Percentiles rank a stretch among this genome's conserved stretches.
Evolutionary conservation across 2,329 filamentous ascomycete genomes (phyloP).

Genomic region (Alternaria sp.): DNA sequence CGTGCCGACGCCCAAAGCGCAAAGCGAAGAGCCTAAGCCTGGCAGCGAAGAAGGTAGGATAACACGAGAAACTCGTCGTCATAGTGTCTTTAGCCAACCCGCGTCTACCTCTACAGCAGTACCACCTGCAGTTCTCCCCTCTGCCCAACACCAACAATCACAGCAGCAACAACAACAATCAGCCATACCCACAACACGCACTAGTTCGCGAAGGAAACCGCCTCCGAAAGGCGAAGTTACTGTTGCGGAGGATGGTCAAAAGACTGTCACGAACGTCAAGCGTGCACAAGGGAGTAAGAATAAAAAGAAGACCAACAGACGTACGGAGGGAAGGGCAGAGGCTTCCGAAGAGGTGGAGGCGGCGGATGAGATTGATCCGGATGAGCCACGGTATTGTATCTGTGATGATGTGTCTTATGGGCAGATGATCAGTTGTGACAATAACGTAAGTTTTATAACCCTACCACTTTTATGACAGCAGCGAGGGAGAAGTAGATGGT

Average conservation of each 20-base stretch:
- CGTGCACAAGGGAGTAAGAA: conserved; percentile 61
- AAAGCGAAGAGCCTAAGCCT: conserved; percentile 57
- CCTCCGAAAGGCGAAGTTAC: conserved; percentile 77
- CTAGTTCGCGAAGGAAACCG: conserved; percentile 68
- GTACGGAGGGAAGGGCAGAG: conserved; percentile 16
- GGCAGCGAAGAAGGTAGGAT: conserved; percentile 46
- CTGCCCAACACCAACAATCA: not conserved
- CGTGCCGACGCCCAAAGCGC: conserved; percentile 54
- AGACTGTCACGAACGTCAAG: conserved; percentile 74
- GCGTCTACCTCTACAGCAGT: conserved; percentile 17
- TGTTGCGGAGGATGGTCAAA: conserved; percentile 65
- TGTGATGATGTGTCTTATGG: conserved; percentile 84
- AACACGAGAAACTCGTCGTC: conserved; percentile 53
- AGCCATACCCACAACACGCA: conserved; percentile 51
- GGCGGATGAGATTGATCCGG: conserved; percentile 68
- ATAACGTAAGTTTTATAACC: conserved; percentile 60
- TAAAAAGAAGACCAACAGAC: conserved; percentile 59
- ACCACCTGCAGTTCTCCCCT: not conserved
- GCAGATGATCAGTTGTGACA: conserved; percentile 84
- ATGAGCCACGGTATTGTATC: conserved; percentile 79
- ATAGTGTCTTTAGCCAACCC: conserved; percentile 57
- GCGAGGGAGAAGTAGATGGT: not conserved
- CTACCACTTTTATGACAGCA: not conserved
- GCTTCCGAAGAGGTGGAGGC: conserved; percentile 30
- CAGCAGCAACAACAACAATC: conserved; percentile 10